A percentile compares a stretch with the other conserved stretches of the same genome.
phyloP scores from a whole-genome alignment of 805 yeast genomes.

The Schizosaccharomyces osmophilus region DNA sequence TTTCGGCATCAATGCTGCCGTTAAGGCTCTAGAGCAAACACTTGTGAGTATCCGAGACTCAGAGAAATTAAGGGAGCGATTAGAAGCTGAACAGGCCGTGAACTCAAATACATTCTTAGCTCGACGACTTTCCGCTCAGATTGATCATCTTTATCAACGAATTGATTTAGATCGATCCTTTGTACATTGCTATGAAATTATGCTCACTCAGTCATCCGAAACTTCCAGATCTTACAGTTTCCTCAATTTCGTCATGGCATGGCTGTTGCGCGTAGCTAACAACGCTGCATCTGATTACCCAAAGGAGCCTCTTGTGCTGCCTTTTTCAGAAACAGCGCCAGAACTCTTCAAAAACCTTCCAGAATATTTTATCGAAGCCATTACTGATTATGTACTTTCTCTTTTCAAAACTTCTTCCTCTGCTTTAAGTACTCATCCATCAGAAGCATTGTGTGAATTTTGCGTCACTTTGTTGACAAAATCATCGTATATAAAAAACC shows the following conservation, averaged over 20 bases:
- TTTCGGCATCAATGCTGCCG: constrained; percentile 70
- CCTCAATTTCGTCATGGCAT: constrained; percentile 49
- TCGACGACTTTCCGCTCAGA: constrained; percentile 12
- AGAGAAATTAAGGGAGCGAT: constrained; percentile 24
- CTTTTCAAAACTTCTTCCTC: constrained; percentile 23
- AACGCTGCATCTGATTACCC: constrained; percentile 44
- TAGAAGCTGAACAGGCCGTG: constrained; percentile 19
- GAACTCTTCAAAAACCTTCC: constrained; percentile 67
- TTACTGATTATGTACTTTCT: constrained; percentile 44
- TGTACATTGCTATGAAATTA: constrained; percentile 31
- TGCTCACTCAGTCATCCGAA: constrained; percentile 30
- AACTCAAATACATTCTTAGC: constrained; percentile 9
- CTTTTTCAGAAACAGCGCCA: constrained; percentile 29
- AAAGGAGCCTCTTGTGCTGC: constrained; percentile 23
- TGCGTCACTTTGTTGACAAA: constrained; percentile 55
- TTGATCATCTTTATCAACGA: constrained; percentile 18
- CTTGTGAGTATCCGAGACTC: constrained; percentile 25
- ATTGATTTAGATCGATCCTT: constrained; percentile 18
- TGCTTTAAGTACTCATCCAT: constrained; percentile 4
- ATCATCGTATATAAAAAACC: constrained; percentile 44
- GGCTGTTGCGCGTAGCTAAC: constrained; percentile 46
- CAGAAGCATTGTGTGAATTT: constrained; percentile 34
- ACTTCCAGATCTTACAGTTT: constrained; percentile 54
- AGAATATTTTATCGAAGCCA: constrained; percentile 64
- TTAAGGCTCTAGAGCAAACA: constrained; percentile 30